Evolutionary conservation across 129 eudicot genomes (phyloP).

Genomic region (Heracleum sosnowskyi): DNA sequence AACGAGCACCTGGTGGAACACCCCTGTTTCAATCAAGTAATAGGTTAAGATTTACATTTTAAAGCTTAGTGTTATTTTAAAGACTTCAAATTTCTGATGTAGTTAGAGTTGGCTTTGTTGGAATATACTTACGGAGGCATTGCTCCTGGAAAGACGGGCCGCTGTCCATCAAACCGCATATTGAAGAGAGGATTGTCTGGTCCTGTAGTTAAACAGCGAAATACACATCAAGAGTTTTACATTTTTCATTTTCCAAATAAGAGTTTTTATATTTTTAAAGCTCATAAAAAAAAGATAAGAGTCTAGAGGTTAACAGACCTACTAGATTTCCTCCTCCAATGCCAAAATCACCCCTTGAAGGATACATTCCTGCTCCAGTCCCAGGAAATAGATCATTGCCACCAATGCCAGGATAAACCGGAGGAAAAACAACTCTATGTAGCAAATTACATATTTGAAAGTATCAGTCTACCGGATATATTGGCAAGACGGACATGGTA

Average conservation of each 20-base stretch:
- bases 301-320: conserved; percentile 39
- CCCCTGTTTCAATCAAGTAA: conserved; percentile 39
- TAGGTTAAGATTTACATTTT: background rate
- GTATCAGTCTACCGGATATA: background rate
- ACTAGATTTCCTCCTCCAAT: conserved; percentile 65
- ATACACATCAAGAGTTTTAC: background rate
- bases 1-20: conserved; percentile 95
- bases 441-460: conserved; percentile 1
- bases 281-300: background rate
- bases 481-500: background rate
- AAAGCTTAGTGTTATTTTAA: background rate
- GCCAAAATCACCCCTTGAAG: conserved; percentile 62
- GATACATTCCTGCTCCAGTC: conserved; percentile 75
- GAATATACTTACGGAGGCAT: conserved; percentile 40
- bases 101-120: background rate
- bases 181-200: conserved; percentile 66
- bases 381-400: conserved; percentile 69
- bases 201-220: conserved; percentile 30
- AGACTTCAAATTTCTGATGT: background rate
- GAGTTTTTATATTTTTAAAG: background rate
- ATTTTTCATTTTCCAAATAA: background rate
- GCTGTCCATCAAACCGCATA: conserved; percentile 38
- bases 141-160: conserved; percentile 52
- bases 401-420: conserved; percentile 46
- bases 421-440: conserved; percentile 55